Evolutionary conservation across 2,329 filamentous ascomycete species (phyloP).

Genomic region (Simplicillium sp.): DNA sequence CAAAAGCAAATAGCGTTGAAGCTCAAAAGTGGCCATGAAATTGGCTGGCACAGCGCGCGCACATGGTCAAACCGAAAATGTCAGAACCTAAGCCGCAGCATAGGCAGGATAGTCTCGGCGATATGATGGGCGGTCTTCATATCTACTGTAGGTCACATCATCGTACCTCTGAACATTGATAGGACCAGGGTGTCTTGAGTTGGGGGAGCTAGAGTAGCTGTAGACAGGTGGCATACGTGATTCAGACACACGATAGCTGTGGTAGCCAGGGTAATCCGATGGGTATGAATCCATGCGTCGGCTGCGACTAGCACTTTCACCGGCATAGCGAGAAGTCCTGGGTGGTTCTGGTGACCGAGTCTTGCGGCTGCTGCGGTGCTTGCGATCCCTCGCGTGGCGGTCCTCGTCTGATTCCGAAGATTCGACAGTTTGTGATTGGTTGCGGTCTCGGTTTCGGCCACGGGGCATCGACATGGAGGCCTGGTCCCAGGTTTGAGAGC

Average conservation of each 20-base stretch:
- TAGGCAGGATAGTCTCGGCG: background rate
- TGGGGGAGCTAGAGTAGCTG: slow-evolving; percentile 2
- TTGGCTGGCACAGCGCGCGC: no score
- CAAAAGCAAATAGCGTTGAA: slow-evolving; percentile 11
- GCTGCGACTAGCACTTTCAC: slow-evolving; percentile 17
- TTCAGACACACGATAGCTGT: slow-evolving; percentile 1
- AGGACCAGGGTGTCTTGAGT: background rate
- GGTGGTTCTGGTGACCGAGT: slow-evolving; percentile 21
- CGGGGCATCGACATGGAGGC: slow-evolving; percentile 17
- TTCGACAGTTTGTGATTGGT: slow-evolving; percentile 23
- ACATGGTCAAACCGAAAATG: background rate
- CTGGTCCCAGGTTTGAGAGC: slow-evolving; percentile 23
- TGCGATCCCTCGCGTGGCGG: slow-evolving; percentile 17
- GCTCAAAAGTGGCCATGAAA: slow-evolving; percentile 1
- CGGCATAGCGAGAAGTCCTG: slow-evolving; percentile 16
- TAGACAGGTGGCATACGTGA: background rate
- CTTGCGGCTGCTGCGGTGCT: slow-evolving; percentile 24
- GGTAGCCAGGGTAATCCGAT: background rate
- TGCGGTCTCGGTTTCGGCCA: slow-evolving; percentile 26
- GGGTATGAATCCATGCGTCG: slow-evolving; percentile 17
- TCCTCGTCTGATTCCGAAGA: slow-evolving; percentile 24
- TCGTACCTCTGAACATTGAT: background rate
- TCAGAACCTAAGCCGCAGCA: background rate
- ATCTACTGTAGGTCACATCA: slow-evolving; percentile 3
- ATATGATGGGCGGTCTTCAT: background rate